Conservation (phyloP, 768 basidiomycete species). For the Russula sp. region DNA sequence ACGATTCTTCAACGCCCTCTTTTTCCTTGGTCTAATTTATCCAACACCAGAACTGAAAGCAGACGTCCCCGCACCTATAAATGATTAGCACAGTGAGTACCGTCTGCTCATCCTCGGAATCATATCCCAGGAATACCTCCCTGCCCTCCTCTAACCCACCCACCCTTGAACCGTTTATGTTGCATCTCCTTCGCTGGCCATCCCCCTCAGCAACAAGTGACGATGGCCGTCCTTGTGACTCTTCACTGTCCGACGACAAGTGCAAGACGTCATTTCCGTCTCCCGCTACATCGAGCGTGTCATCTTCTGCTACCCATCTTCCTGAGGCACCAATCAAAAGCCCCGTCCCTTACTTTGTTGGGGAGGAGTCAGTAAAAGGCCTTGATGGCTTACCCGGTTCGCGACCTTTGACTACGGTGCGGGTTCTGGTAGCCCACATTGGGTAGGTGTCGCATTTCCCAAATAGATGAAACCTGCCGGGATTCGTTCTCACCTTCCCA, state of each 20-base stretch:
- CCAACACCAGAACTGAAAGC: background rate
- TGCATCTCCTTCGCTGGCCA: constrained; percentile 20
- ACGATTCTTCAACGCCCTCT: constrained; percentile 7
- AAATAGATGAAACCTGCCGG: background rate
- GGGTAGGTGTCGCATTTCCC: constrained; percentile 27
- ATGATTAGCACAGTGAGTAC: constrained; percentile 12
- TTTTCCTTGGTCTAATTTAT: constrained; percentile 20
- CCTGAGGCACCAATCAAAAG: constrained; percentile 20
- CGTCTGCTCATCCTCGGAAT: constrained; percentile 10
- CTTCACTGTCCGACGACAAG: constrained; percentile 6
- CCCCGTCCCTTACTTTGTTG: constrained; percentile 11
- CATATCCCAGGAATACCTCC: constrained; percentile 15
- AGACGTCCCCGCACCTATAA: constrained; percentile 23
- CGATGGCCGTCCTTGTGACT: constrained; percentile 4
- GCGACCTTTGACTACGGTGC: constrained; percentile 24
- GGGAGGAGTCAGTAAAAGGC: constrained; percentile 4
- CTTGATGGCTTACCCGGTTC: constrained; percentile 11
- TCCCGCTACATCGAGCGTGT: constrained; percentile 16
- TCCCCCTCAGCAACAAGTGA: constrained; percentile 17
- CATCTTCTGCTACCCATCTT: constrained; percentile 21
- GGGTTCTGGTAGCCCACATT: constrained; percentile 28
- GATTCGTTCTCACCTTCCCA: constrained; percentile 13
- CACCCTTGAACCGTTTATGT: constrained; percentile 10
- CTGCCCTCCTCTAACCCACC: background rate
- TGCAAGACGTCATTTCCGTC: constrained; percentile 9